Evolutionary conservation across 2,329 filamentous ascomycete species (phyloP), one percentile per base, ranked within the genome.

Genomic region (Epichloe gansuensis): DNA sequence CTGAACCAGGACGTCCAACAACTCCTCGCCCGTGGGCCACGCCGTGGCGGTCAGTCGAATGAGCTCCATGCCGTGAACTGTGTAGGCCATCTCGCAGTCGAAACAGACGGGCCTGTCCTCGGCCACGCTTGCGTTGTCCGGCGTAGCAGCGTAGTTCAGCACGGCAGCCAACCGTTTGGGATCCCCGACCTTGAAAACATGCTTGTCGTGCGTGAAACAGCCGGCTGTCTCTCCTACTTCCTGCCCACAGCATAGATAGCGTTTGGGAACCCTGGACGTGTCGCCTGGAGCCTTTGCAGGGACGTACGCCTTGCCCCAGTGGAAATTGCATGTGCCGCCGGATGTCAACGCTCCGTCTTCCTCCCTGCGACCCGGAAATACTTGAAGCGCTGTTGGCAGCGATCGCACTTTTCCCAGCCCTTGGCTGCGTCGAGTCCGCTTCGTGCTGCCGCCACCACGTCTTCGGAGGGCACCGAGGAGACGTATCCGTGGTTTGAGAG

Each of bases 11-110:
- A 95, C 77, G 63, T 98, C 93, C 5, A 97, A 72, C 0, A 98
- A 68, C 50, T 78, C 76, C 50, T 83, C 78, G 21, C 88, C 86
- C 8, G 76, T 73, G 0, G 91, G 91, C 91, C 93, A 98, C 9
- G 85, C 82, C 3, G 91, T 85, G 5, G 88, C 91, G 0, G 93
- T 97, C 3, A 98, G 69, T 8, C 93, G 88, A 53, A 97, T 84
- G 17, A 98, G 77, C 66, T 98, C 93, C 58, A 97, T 72, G 0
- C 94, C 93, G 48, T 85, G 69, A 1, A 88, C 87, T 0, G 94
- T 98, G 64, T 95, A 97, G 4, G 88, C 88, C 93, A 98, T 98
- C 65, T 98, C 93, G 62, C 93, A 97, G 66, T 98, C 93, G 61
- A 98, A 91, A 57, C 83, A 86, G 11, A 97, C 82, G 2, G 86